phyloP scores from a whole-genome alignment of 352 stramenopile species.

The Phytophthora syringae region DNA sequence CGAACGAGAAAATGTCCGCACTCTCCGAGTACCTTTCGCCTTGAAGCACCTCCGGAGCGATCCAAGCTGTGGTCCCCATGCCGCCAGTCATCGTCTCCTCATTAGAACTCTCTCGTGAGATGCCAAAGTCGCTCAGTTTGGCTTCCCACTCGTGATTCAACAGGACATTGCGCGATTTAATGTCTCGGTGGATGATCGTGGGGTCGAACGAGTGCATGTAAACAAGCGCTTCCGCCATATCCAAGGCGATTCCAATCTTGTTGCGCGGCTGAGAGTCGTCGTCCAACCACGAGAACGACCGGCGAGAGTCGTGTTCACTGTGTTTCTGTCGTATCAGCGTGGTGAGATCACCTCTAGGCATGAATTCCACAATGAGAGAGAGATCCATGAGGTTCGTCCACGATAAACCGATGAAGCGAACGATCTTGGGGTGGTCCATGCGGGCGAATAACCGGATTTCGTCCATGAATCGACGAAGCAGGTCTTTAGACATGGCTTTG shows the following conservation, averaged over 20 bases:
- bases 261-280: slow-evolving; percentile 27
- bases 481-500: slow-evolving; percentile 39
- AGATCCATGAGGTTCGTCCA: slow-evolving; percentile 62
- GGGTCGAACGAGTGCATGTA: slow-evolving; percentile 56
- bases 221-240: slow-evolving; percentile 47
- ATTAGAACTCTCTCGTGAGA: slow-evolving; percentile 37
- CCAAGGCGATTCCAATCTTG: slow-evolving; percentile 43
- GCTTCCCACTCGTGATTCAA: slow-evolving; percentile 44
- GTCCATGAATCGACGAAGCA: slow-evolving; percentile 48
- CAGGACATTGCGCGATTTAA: slow-evolving; percentile 58
- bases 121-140: slow-evolving; percentile 66
- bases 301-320: slow-evolving; percentile 36
- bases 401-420: slow-evolving; percentile 52
- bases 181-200: slow-evolving; percentile 56
- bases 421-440: slow-evolving; percentile 48
- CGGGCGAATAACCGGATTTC: slow-evolving; percentile 48
- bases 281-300: slow-evolving; percentile 35
- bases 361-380: slow-evolving; percentile 51
- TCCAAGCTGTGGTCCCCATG: slow-evolving; percentile 65
- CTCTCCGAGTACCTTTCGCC: slow-evolving; percentile 62
- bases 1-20: slow-evolving; percentile 77
- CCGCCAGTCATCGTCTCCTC: slow-evolving; percentile 47
- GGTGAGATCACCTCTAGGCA: slow-evolving; percentile 51
- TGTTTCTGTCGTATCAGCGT: slow-evolving; percentile 35
- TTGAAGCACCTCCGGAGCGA: slow-evolving; percentile 68